phyloP scores from a whole-genome alignment of 1,284 basidiomycete genomes.

The Ustilago esculenta region DNA sequence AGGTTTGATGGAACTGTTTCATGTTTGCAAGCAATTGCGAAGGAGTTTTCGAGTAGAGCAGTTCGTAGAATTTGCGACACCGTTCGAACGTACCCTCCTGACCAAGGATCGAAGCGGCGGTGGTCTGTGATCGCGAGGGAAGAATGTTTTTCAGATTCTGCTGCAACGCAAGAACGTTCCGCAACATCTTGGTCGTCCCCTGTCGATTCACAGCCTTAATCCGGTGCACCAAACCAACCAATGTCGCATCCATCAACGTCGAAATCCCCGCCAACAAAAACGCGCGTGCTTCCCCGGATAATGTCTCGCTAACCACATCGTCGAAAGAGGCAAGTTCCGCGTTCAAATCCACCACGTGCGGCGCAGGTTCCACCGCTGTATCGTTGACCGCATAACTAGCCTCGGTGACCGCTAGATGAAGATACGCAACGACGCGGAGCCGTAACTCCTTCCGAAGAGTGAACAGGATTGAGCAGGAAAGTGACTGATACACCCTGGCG shows the following conservation, averaged over 20 bases:
- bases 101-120: no score
- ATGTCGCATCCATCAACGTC: constrained; percentile 83
- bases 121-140: constrained; percentile 60
- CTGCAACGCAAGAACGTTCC: constrained; percentile 90
- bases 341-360: constrained; percentile 88
- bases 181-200: constrained; percentile 86
- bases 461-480: constrained; percentile 85
- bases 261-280: constrained; percentile 89
- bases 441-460: constrained; percentile 90
- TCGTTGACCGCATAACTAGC: constrained; percentile 75
- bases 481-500: constrained; percentile 85
- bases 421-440: constrained; percentile 82
- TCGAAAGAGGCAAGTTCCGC: constrained; percentile 81
- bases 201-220: constrained; percentile 78
- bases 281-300: constrained; percentile 68
- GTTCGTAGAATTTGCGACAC: constrained; percentile 80
- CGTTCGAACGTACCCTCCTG: constrained; percentile 77
- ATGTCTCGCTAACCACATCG: constrained; percentile 69
- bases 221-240: constrained; percentile 79
- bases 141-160: constrained; percentile 79
- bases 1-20: constrained; percentile 8
- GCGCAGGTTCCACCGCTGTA: constrained; percentile 83
- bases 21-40: constrained; percentile 12
- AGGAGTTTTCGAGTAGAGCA: constrained; percentile 35
- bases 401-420: constrained; percentile 77